Conservation (phyloP, 768 basidiomycete genomes). For the Pleurotus giganteus region DNA sequence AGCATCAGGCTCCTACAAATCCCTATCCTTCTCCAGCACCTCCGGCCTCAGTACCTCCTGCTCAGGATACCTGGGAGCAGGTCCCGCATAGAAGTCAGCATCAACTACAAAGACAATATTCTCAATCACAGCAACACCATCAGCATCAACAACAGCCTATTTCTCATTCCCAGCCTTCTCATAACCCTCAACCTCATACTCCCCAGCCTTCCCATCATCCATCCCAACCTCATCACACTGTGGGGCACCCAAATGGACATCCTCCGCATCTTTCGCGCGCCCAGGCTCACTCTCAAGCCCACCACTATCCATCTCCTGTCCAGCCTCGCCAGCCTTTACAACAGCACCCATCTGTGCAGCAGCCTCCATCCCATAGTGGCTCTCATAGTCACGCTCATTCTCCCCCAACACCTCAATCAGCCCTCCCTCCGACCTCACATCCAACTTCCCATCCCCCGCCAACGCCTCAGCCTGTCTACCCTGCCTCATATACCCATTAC, state of each 20-base stretch:
- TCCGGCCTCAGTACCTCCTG: conserved; percentile 37
- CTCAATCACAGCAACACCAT: conserved; percentile 29
- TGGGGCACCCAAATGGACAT: conserved; percentile 7
- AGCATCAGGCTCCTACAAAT: conserved; percentile 32
- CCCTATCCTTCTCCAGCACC: conserved; percentile 45
- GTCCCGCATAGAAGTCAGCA: conserved; percentile 14
- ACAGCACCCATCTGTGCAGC: conserved; percentile 16
- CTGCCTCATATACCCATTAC: conserved; percentile 3
- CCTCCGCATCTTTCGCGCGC: conserved; percentile 10
- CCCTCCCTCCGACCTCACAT: conserved; percentile 1
- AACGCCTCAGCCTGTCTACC: conserved; percentile 9
- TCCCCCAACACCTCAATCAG: conserved; percentile 7
- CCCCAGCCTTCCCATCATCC: conserved; percentile 21
- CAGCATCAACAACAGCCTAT: conserved; percentile 19
- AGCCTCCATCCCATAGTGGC: conserved; percentile 10
- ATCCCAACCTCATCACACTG: conserved; percentile 16
- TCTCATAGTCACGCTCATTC: conserved; percentile 7
- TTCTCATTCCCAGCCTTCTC: conserved; percentile 20
- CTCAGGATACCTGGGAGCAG: conserved; percentile 39
- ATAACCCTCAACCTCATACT: conserved; percentile 28
- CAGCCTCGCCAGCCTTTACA: conserved; percentile 19
- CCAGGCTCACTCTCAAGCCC: conserved; percentile 2
- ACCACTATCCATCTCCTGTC: conserved; percentile 18
- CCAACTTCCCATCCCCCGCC: conserved; percentile 9
- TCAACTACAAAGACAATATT: too few relatives aligned